Percentiles rank a stretch among this genome's conserved stretches.
Conservation (phyloP, 78 protist genomes). For the Planoprotostelium fungivorum region DNA sequence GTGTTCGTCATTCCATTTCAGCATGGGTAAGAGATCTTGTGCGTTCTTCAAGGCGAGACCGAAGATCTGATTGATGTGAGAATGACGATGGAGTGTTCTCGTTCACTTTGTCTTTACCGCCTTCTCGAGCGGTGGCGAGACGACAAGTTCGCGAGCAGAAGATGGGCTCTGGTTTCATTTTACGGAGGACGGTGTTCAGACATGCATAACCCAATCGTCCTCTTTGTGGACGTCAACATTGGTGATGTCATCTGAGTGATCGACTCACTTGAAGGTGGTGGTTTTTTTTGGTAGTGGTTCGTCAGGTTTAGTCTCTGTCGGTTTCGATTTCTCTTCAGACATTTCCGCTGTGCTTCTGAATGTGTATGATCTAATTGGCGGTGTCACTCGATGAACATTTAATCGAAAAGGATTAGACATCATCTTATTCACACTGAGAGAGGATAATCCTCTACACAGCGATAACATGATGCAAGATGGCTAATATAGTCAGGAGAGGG, state of each 20-base stretch:
- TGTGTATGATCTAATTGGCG: too few relatives aligned
- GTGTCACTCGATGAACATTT: too few relatives aligned
- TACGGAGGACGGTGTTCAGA: neutral
- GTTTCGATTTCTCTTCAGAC: too few relatives aligned
- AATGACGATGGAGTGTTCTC: neutral
- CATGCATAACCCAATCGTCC: neutral
- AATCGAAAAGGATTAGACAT: too few relatives aligned
- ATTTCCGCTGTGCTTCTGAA: too few relatives aligned
- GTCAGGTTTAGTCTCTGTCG: too few relatives aligned
- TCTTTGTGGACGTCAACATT: neutral
- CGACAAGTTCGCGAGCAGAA: neutral
- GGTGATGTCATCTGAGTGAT: neutral
- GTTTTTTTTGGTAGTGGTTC: neutral
- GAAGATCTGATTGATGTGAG: neutral
- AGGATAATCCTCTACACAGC: too few relatives aligned
- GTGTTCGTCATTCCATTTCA: neutral
- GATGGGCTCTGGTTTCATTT: neutral
- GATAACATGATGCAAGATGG: too few relatives aligned
- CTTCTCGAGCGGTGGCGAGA: neutral
- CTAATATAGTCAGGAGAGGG: too few relatives aligned
- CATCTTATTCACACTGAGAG: too few relatives aligned
- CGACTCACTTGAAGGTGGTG: neutral
- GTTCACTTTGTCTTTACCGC: neutral
- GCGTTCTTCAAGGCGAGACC: neutral
- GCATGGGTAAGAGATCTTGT: neutral